phyloP scores from a whole-genome alignment of 768 basidiomycete species.

The Suillus lakei region DNA sequence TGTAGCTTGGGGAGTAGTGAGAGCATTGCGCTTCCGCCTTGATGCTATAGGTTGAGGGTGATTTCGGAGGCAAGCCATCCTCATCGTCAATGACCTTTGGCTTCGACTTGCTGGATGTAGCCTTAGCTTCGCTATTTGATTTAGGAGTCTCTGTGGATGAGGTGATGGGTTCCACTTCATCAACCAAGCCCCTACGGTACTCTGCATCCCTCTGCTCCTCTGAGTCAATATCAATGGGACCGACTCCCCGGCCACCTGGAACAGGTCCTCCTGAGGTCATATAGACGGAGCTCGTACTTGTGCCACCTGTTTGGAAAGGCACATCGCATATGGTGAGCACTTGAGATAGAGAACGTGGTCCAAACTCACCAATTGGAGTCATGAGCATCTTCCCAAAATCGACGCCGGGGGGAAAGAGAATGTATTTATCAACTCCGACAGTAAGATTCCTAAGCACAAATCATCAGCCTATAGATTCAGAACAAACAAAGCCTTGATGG shows the following conservation, averaged over 20 bases:
- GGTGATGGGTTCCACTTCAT: neutral
- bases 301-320: neutral
- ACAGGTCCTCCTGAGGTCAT: slow-evolving; percentile 30
- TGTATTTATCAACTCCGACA: slow-evolving; percentile 67
- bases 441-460: slow-evolving; percentile 48
- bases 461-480: neutral
- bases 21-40: slow-evolving; percentile 12
- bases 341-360: neutral
- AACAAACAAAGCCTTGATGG: neutral
- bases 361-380: slow-evolving; percentile 14
- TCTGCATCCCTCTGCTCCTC: slow-evolving; percentile 27
- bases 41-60: slow-evolving; percentile 11
- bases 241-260: slow-evolving; percentile 34
- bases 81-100: slow-evolving; percentile 1
- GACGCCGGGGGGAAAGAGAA: slow-evolving; percentile 66
- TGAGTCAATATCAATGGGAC: slow-evolving; percentile 22
- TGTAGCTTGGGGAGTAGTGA: slow-evolving; percentile 14
- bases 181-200: slow-evolving; percentile 2
- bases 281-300: neutral
- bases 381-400: slow-evolving; percentile 58
- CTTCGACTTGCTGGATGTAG: neutral
- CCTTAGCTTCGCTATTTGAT: neutral
- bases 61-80: slow-evolving; percentile 14
- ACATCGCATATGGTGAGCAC: neutral
- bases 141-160: neutral